phyloP scores from a whole-genome alignment of 129 eudicot genomes.

The Deinandra increscens region DNA sequence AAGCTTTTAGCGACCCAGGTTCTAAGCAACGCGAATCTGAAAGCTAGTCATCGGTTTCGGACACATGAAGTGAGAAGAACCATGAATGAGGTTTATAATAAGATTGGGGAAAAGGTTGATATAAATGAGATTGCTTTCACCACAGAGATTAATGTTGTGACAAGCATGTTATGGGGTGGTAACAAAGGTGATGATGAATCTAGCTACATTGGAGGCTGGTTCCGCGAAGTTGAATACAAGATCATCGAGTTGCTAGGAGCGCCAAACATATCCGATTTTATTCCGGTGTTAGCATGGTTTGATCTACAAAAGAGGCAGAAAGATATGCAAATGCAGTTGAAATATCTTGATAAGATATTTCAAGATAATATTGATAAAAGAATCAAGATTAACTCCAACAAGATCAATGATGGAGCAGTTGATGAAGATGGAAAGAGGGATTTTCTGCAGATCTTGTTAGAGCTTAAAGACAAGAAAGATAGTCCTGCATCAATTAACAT shows the following conservation, averaged over 20 bases:
- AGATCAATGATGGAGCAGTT: neutral
- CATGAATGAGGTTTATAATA: neutral
- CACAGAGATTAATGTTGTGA: neutral
- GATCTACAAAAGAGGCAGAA: neutral
- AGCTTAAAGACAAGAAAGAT: neutral
- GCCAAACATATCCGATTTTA: neutral
- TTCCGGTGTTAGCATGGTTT: neutral
- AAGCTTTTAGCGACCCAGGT: constrained; percentile 5
- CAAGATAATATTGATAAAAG: neutral
- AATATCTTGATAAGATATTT: neutral
- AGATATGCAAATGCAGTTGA: neutral
- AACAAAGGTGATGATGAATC: neutral
- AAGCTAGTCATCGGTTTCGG: neutral
- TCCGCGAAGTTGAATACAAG: neutral
- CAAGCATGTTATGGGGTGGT: constrained; percentile 10
- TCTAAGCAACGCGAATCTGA: neutral
- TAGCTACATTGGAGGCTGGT: neutral
- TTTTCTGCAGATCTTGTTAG: constrained; percentile 2
- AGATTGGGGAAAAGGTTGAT: neutral
- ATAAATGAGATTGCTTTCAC: constrained; percentile 2
- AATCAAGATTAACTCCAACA: neutral
- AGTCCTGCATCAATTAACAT: neutral
- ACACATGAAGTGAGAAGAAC: neutral
- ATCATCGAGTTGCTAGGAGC: neutral
- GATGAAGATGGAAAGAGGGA: constrained; percentile 7